Conservation (phyloP, 768 basidiomycete species). For the Xerocomellus chrysenteron region DNA sequence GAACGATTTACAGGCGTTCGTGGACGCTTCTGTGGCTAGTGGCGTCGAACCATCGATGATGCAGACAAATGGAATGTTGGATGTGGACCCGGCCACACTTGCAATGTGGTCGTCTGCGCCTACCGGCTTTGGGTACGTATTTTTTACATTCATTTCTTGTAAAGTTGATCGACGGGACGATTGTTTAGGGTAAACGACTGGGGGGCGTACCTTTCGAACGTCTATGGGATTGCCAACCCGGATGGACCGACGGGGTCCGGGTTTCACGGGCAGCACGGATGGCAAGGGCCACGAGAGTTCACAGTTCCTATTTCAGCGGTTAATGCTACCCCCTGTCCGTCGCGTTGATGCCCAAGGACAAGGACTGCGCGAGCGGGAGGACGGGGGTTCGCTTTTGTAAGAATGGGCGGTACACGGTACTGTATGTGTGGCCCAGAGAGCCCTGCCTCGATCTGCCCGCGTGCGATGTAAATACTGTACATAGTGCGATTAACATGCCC, state of each 20-base stretch:
- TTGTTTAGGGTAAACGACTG: slow-evolving; percentile 39
- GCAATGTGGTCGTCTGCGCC: slow-evolving; percentile 65
- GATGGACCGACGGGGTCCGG: slow-evolving; percentile 11
- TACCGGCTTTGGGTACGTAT: slow-evolving; percentile 55
- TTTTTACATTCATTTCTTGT: neutral
- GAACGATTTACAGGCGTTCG: slow-evolving; percentile 14
- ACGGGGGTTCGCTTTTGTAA: neutral
- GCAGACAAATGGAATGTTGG: slow-evolving; percentile 1
- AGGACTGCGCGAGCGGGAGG: neutral
- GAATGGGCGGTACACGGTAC: neutral
- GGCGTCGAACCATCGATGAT: slow-evolving; percentile 3
- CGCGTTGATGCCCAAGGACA: neutral
- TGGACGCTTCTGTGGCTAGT: slow-evolving; percentile 3
- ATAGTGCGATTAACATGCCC: too few species aligned
- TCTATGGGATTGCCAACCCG: slow-evolving; percentile 25
- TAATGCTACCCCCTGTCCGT: neutral
- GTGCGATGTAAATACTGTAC: neutral
- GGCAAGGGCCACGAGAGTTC: neutral
- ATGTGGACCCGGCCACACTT: slow-evolving; percentile 50
- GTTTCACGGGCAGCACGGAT: neutral
- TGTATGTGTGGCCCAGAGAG: neutral
- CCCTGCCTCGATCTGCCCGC: neutral
- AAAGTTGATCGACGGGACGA: neutral
- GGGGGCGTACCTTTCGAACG: slow-evolving; percentile 38
- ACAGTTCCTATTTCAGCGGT: too few species aligned